Evolutionary conservation across 139 green algal species (phyloP).

Genomic region (Spirogloea muscicola): DNA sequence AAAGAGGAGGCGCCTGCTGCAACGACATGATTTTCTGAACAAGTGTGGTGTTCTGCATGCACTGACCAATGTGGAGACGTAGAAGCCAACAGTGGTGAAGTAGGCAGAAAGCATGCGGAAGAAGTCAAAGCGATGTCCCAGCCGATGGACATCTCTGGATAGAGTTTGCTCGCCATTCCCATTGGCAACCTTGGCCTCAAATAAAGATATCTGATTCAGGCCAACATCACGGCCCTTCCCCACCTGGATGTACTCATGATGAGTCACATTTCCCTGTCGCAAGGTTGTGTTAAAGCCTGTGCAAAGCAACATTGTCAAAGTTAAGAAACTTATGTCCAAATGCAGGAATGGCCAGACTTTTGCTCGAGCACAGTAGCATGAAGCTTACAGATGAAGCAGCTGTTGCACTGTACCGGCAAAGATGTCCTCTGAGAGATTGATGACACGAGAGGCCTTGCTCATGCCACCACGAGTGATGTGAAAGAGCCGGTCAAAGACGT

Average conservation of each 20-base stretch:
- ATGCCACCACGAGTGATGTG: constrained; percentile 71
- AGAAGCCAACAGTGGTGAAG: constrained; percentile 48
- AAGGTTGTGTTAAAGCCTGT: constrained; percentile 38
- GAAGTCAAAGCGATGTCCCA: constrained; percentile 73
- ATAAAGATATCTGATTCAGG: constrained; percentile 43
- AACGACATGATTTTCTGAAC: too few relatives aligned
- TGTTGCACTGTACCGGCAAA: constrained; percentile 34
- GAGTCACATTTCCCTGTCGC: constrained; percentile 22
- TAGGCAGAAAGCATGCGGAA: constrained; percentile 76
- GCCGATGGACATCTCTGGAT: constrained; percentile 67
- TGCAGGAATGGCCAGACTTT: not conserved
- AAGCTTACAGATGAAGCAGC: not conserved
- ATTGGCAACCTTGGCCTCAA: constrained; percentile 45
- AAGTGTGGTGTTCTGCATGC: too few relatives aligned
- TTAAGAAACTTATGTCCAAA: constrained; percentile 13
- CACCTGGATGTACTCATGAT: constrained; percentile 51
- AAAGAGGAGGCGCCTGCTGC: too few relatives aligned
- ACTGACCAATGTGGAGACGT: constrained; percentile 30
- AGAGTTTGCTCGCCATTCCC: constrained; percentile 56
- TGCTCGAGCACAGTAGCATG: constrained; percentile 52
- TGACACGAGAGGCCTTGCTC: constrained; percentile 48
- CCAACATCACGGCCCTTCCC: constrained; percentile 47
- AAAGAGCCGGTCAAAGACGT: constrained; percentile 84
- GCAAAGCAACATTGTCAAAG: constrained; percentile 5
- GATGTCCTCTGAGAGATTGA: constrained; percentile 55